Conservation (phyloP, 1,139 yeast genomes). For the Scheffersomyces parashehatae region DNA sequence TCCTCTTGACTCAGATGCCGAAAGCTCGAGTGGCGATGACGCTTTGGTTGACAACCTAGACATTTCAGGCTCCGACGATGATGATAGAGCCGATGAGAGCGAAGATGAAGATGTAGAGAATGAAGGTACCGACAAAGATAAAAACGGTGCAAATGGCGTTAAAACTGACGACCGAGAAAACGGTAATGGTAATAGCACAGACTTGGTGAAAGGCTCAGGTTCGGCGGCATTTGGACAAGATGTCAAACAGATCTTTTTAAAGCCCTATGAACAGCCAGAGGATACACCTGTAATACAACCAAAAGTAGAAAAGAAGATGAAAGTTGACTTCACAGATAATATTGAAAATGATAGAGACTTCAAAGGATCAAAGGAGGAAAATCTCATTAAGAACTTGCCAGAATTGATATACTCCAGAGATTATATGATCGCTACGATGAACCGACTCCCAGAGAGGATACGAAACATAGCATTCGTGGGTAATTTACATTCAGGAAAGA, state of each 20-base stretch:
- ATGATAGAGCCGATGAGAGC: conserved; percentile 10
- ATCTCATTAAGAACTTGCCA: conserved; percentile 45
- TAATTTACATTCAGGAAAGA: conserved; percentile 82
- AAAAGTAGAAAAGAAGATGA: conserved; percentile 38
- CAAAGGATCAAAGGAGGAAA: conserved; percentile 14
- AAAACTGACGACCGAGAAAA: conserved; percentile 10
- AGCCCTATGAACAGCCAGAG: background rate
- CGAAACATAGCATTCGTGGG: conserved; percentile 87
- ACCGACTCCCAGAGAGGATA: conserved; percentile 58
- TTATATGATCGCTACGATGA: conserved; percentile 54
- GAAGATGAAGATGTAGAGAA: conserved; percentile 16
- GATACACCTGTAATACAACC: conserved; percentile 73
- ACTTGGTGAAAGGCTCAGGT: conserved; percentile 3
- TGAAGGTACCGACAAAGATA: conserved; percentile 13
- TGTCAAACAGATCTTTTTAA: background rate
- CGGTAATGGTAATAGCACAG: background rate
- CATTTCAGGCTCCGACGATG: conserved; percentile 9
- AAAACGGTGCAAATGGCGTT: conserved; percentile 7
- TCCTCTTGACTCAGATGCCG: conserved; percentile 47
- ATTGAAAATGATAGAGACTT: conserved; percentile 5
- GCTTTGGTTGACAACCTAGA: background rate
- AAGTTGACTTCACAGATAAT: conserved; percentile 43
- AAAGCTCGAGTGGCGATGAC: conserved; percentile 9
- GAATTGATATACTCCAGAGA: conserved; percentile 60
- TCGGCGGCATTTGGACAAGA: background rate